phyloP scores from a whole-genome alignment of 164 flowering plant genomes.

The Piper longum region DNA sequence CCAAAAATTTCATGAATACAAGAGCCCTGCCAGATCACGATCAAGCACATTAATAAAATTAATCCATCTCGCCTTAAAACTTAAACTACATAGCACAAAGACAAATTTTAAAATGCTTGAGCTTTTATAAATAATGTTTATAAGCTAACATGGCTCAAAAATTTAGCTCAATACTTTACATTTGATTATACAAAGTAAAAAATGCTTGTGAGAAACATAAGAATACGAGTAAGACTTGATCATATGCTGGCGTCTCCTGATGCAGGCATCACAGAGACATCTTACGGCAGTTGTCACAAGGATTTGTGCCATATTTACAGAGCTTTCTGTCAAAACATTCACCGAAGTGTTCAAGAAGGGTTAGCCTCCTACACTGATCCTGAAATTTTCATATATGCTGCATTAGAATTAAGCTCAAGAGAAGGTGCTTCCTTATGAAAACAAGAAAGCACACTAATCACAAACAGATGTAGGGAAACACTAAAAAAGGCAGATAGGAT shows the following conservation, averaged over 20 bases:
- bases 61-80: too few relatives aligned
- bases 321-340: slow-evolving; percentile 48
- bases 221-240: neutral
- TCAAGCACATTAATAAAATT: too few relatives aligned
- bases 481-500: neutral
- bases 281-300: slow-evolving; percentile 89
- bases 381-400: slow-evolving; percentile 13
- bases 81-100: too few relatives aligned
- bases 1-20: too few relatives aligned
- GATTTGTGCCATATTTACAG: slow-evolving; percentile 62
- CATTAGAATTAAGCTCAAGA: neutral
- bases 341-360: slow-evolving; percentile 76
- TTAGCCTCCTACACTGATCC: slow-evolving; percentile 67
- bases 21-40: too few relatives aligned
- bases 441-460: too few relatives aligned
- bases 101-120: too few relatives aligned
- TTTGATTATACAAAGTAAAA: too few relatives aligned
- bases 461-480: neutral
- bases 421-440: neutral
- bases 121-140: too few relatives aligned
- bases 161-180: too few relatives aligned
- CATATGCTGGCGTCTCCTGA: neutral
- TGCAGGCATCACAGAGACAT: slow-evolving; percentile 3
- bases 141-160: too few relatives aligned
- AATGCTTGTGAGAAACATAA: neutral